Evolutionary conservation across 2,329 filamentous ascomycete species (phyloP).

Genomic region (Fusarium sp.): DNA sequence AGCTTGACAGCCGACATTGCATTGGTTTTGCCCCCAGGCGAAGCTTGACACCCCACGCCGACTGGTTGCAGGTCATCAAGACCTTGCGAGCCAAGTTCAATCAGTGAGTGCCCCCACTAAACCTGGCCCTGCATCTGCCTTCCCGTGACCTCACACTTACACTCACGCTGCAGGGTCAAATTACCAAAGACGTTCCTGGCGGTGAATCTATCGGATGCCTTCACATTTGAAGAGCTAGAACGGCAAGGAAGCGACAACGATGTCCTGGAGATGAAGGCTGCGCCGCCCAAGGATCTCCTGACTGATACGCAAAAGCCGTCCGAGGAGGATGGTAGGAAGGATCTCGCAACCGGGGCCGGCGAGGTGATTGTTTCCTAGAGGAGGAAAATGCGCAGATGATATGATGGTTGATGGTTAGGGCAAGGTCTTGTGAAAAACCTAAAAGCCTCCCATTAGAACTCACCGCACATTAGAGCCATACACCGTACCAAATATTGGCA

Average conservation of each 20-base stretch:
- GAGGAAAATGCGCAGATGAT: constrained; percentile 17
- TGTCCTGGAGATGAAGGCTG: constrained; percentile 57
- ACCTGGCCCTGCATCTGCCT: constrained; percentile 6
- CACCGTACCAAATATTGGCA: neutral
- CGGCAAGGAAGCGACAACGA: constrained; percentile 58
- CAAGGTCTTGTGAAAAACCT: constrained; percentile 3
- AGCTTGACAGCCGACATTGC: constrained; percentile 94
- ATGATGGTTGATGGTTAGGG: constrained; percentile 13
- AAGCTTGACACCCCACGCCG: constrained; percentile 86
- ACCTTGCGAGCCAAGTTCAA: constrained; percentile 94
- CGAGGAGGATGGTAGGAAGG: constrained; percentile 13
- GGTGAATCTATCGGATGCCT: constrained; percentile 69
- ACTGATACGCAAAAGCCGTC: constrained; percentile 26
- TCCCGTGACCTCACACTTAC: constrained; percentile 32
- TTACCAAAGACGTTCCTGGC: constrained; percentile 71
- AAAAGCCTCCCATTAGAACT: neutral
- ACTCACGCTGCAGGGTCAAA: constrained; percentile 61
- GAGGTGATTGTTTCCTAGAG: constrained; percentile 39
- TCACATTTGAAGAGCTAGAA: constrained; percentile 65
- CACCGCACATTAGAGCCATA: constrained; percentile 5
- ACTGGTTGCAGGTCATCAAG: constrained; percentile 98
- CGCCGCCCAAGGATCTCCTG: constrained; percentile 45
- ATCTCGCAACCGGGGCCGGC: constrained; percentile 34
- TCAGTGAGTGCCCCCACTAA: constrained; percentile 66
- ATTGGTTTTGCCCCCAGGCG: constrained; percentile 93